These are phyloP conservation scores for Colletotrichum sp. DNA, from an alignment of 2,329 filamentous ascomycete species.

Conservation along the genomic window DNA sequence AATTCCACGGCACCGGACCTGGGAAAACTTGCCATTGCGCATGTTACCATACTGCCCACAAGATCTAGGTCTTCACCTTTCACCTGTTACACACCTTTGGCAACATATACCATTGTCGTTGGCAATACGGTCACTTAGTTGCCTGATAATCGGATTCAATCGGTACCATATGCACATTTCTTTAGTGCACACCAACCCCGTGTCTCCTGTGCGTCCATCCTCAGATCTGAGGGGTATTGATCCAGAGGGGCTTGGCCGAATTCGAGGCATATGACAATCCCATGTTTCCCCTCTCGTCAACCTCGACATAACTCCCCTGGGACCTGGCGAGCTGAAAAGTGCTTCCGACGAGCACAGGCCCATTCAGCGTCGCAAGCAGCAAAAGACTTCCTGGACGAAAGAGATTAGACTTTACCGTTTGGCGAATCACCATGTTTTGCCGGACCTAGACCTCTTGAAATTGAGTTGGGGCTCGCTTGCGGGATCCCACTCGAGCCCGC, in stretches of 20 bases:
- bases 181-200: neutral
- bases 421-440: neutral
- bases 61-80: neutral
- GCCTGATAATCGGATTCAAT: neutral
- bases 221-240: neutral
- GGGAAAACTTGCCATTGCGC: neutral
- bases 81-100: neutral
- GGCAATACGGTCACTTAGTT: neutral
- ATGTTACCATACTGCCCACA: neutral
- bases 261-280: neutral
- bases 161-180: neutral
- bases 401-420: neutral
- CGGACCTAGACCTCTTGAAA: neutral
- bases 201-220: neutral
- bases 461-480: conserved; percentile 1
- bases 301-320: neutral
- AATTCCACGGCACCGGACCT: conserved; percentile 5
- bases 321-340: neutral
- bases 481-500: neutral
- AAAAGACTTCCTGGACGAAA: neutral
- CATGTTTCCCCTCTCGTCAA: neutral
- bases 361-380: neutral
- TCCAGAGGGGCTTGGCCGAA: neutral
- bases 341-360: neutral
- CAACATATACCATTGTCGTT: neutral